phyloP scores from a whole-genome alignment of 305 asterid species.

The Fraxinus sp. region DNA sequence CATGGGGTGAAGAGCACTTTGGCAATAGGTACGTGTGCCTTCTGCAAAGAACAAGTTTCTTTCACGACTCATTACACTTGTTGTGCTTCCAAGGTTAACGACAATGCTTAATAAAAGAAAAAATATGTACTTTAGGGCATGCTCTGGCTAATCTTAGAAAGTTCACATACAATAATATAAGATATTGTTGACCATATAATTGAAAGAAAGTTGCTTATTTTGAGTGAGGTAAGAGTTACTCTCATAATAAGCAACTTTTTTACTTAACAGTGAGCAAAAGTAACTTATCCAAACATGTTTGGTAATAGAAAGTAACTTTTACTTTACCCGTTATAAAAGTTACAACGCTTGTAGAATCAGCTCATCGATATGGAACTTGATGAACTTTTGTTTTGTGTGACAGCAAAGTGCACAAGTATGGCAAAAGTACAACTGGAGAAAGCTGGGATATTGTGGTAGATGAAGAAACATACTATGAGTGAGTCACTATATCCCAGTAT shows the following conservation, averaged over 20 bases:
- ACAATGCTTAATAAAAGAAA: background rate
- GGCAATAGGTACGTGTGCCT: conserved; percentile 76
- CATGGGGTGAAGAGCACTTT: conserved; percentile 99
- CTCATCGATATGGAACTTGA: background rate
- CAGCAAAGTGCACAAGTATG: conserved; percentile 98
- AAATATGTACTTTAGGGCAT: background rate
- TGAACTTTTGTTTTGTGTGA: background rate
- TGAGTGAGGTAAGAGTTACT: background rate
- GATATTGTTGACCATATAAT: background rate
- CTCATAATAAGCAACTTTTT: background rate
- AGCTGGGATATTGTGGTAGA: conserved; percentile 98
- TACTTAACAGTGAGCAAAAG: background rate
- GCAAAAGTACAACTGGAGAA: conserved; percentile 94
- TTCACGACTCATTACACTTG: conserved; percentile 1
- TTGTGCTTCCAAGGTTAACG: background rate
- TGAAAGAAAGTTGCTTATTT: background rate
- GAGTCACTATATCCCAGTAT: conserved; percentile 21
- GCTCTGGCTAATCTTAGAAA: background rate
- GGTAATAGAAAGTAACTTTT: background rate
- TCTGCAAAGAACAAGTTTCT: conserved; percentile 1
- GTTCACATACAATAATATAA: background rate
- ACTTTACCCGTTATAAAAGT: background rate
- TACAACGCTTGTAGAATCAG: background rate
- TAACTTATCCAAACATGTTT: background rate
- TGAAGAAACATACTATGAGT: conserved; percentile 95